Conservation (phyloP, 139 green algal species). For the Yamagishiella unicocca region DNA sequence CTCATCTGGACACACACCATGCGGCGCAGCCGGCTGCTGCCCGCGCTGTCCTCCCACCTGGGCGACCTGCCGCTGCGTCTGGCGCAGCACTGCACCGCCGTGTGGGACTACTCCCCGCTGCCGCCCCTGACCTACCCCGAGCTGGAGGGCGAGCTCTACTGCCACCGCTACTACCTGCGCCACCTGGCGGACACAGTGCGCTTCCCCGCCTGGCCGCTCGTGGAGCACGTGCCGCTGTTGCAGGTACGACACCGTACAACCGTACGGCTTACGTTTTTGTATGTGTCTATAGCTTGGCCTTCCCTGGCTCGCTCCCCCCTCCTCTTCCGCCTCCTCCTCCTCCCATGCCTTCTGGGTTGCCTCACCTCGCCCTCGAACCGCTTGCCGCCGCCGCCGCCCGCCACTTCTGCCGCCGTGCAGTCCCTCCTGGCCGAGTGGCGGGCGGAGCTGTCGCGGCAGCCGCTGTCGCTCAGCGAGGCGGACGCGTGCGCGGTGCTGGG, state of each 20-base stretch:
- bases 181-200: slow-evolving; percentile 87
- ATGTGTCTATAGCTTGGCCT: not conserved
- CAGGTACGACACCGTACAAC: slow-evolving; percentile 65
- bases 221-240: slow-evolving; percentile 90
- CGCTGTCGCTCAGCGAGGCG: slow-evolving; percentile 76
- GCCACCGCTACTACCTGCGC: slow-evolving; percentile 91
- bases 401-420: too few relatives aligned
- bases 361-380: not conserved
- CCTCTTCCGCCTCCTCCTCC: not conserved
- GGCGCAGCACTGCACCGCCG: slow-evolving; percentile 68
- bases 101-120: slow-evolving; percentile 93
- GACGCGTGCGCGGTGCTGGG: slow-evolving; percentile 81
- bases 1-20: slow-evolving; percentile 95
- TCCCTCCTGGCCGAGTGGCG: slow-evolving; percentile 90
- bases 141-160: slow-evolving; percentile 69
- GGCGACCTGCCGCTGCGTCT: slow-evolving; percentile 77
- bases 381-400: not conserved
- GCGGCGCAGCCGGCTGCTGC: slow-evolving; percentile 83
- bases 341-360: not conserved
- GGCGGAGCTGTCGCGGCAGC: slow-evolving; percentile 80
- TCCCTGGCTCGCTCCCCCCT: not conserved
- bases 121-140: slow-evolving; percentile 92
- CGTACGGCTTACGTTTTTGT: not conserved
- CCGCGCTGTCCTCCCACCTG: slow-evolving; percentile 73
- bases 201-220: slow-evolving; percentile 86